Evolutionary conservation across 306 rosid species (phyloP), one percentile per base, ranked within the genome.

Genomic region (Coriaria nepalensis): DNA sequence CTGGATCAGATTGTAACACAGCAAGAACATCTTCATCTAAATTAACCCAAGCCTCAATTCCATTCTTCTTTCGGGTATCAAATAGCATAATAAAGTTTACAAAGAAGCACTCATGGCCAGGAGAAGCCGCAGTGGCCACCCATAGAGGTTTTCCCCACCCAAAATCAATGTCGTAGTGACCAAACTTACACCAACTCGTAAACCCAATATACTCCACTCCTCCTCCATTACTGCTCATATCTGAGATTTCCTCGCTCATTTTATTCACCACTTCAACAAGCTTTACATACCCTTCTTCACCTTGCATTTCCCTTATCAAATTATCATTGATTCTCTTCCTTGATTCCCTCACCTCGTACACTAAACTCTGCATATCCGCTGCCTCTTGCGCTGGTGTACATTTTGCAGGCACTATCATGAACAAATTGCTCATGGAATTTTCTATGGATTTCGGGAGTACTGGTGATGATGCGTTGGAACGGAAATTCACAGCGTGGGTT

Each of bases 111-210:
- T 56, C 52, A 7, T 9, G 10, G 9, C 7, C 8, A 32, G 15
- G 2, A 13, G 20, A 12, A 46, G 40, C 37, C 5, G 35, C 51
- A 35, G 13, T 8, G 7, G 43, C 33, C 8, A 48, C 36, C 63
- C 54, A 57, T 2, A 5, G 4, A 4, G 54, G 63, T 33, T 47
- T 57, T 47, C 54, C 63, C 63, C 63, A 57, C 40, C 63, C 63
- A 32, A 58, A 58, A 45, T 58, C 41, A 0, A 40, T 40, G 36
- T 49, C 13, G 13, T 58, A 58, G 34, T 37, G 8, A 37, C 55
- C 63, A 46, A 33, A 39, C 6, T 53, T 10, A 46, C 52, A 45
- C 62, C 33, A 38, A 40, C 63, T 58, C 47, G 38, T 46, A 33
- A 47, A 40, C 6, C 40, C 55, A 9, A 58, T 39, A 14, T 7